Percentiles rank a stretch among this genome's conserved stretches.
Conservation (phyloP, 2,329 filamentous ascomycete species). For the Didymosphaeria variabile region DNA sequence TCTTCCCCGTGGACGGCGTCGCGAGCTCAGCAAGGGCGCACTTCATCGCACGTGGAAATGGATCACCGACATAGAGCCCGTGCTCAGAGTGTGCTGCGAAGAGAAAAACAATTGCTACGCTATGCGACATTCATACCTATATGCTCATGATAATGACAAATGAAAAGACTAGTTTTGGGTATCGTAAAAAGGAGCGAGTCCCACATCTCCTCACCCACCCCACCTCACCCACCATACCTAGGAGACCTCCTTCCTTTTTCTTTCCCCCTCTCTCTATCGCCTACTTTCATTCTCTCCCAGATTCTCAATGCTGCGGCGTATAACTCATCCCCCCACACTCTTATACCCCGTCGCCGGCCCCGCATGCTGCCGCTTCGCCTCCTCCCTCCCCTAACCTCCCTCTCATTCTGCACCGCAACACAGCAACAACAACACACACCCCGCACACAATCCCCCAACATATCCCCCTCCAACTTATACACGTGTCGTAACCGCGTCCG, state of each 20-base stretch:
- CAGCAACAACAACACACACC: constrained; percentile 55
- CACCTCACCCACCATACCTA: no score
- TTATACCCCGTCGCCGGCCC: constrained; percentile 50
- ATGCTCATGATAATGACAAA: constrained; percentile 4
- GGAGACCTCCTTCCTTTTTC: no score
- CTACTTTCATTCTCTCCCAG: no score
- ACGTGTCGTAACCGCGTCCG: constrained; percentile 51
- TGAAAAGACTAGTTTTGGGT: constrained; percentile 7
- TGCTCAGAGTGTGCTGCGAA: no score
- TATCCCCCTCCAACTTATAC: constrained; percentile 55
- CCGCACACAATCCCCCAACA: constrained; percentile 45
- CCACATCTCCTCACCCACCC: neutral
- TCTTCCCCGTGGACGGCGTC: no score
- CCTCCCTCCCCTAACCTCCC: constrained; percentile 56
- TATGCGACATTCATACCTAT: constrained; percentile 1
- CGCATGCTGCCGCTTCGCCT: constrained; percentile 49
- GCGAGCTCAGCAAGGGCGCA: no score
- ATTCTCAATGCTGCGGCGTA: constrained; percentile 39
- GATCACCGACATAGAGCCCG: no score
- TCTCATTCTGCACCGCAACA: constrained; percentile 55
- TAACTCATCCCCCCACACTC: constrained; percentile 45
- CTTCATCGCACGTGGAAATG: neutral
- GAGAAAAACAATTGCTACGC: neutral
- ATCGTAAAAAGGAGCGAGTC: constrained; percentile 11
- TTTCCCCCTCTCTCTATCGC: no score